Conservation (phyloP, 257 asterid species). For the Asclepias syriaca region DNA sequence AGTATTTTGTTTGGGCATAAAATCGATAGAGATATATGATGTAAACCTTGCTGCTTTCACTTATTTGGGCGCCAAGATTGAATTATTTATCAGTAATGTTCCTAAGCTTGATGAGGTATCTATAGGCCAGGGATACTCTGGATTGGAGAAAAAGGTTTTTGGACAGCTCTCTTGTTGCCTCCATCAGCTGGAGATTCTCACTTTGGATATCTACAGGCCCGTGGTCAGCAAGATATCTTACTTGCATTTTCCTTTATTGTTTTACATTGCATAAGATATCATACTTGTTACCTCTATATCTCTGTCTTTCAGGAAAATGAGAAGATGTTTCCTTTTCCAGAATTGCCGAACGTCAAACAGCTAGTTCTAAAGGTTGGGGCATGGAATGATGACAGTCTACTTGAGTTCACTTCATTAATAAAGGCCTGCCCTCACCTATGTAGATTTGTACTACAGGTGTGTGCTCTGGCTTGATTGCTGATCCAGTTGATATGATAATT, state of each 20-base stretch:
- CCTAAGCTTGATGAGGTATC: conserved; percentile 47
- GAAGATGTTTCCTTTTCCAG: conserved; percentile 30
- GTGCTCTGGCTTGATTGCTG: conserved; percentile 13
- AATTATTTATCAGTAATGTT: conserved; percentile 32
- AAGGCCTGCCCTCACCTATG: conserved; percentile 41
- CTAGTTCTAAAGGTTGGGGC: conserved; percentile 42
- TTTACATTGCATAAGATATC: conserved; percentile 3
- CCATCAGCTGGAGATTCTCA: conserved; percentile 42
- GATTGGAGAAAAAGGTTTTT: conserved; percentile 38
- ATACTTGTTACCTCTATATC: neutral
- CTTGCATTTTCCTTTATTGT: neutral
- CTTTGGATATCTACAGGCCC: conserved; percentile 39
- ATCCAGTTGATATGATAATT: neutral
- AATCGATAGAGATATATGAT: conserved; percentile 38
- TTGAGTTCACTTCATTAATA: conserved; percentile 39
- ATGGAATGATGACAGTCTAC: conserved; percentile 44
- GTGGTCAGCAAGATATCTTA: conserved; percentile 28
- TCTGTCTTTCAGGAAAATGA: conserved; percentile 29
- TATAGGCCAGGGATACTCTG: conserved; percentile 33
- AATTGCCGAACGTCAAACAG: conserved; percentile 48
- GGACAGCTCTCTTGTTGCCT: conserved; percentile 44
- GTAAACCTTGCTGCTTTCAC: conserved; percentile 40
- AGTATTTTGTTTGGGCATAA: conserved; percentile 31
- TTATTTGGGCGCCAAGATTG: conserved; percentile 37
- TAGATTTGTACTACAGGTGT: conserved; percentile 47